Percentiles rank a stretch among this genome's conserved stretches.
Evolutionary conservation across 768 basidiomycete genomes (phyloP).

Genomic region (Calvatia gigantea): DNA sequence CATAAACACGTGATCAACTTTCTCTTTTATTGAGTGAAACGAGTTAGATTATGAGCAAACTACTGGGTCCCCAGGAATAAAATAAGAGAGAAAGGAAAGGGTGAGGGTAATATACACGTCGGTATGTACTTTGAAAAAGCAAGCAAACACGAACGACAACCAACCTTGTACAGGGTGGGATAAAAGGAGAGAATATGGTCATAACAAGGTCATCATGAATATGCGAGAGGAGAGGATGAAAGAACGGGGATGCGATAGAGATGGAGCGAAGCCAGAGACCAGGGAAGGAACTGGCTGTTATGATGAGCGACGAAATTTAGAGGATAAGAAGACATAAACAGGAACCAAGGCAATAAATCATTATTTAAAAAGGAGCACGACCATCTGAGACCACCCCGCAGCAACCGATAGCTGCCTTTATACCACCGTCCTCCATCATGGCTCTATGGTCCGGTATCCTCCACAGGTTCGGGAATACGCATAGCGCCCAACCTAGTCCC

Average conservation of each 20-base stretch:
- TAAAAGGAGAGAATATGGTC: neutral
- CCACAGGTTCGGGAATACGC: slow-evolving; percentile 26
- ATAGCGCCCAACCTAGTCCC: slow-evolving; percentile 49
- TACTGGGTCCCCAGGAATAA: slow-evolving; percentile 1
- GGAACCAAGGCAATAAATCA: slow-evolving; percentile 11
- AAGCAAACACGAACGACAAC: neutral
- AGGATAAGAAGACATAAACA: slow-evolving; percentile 7
- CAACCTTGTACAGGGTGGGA: neutral
- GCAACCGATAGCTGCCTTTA: neutral
- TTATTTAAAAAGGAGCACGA: slow-evolving; percentile 3
- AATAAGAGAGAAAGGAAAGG: neutral
- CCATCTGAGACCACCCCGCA: neutral
- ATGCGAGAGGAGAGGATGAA: neutral
- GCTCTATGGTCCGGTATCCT: neutral
- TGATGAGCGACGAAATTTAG: neutral
- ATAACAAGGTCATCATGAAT: slow-evolving; percentile 1
- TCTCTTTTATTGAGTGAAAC: neutral
- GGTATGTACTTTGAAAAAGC: neutral
- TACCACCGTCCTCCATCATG: neutral
- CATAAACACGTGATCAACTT: neutral
- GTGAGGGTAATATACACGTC: neutral
- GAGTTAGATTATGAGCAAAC: neutral
- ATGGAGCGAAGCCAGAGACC: neutral
- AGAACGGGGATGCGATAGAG: neutral
- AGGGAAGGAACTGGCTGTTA: neutral